Evolutionary conservation across 2,329 filamentous ascomycete genomes (phyloP).

Genomic region (Cercospora brassicicola): DNA sequence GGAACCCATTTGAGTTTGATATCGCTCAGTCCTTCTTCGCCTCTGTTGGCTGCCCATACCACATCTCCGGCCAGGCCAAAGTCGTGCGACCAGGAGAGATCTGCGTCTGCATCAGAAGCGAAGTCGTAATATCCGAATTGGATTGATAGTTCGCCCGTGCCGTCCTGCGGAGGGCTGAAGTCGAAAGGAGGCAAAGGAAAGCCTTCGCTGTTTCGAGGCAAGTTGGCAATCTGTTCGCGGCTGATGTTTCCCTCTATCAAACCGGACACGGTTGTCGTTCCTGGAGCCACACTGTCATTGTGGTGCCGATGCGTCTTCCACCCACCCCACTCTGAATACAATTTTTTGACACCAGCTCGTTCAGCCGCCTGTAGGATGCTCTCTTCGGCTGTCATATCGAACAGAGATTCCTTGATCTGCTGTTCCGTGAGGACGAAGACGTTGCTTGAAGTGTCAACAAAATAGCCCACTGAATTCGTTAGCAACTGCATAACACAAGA

Average conservation of each 20-base stretch:
- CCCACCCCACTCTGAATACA: too few species aligned
- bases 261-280: not conserved
- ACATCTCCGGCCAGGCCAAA: not conserved
- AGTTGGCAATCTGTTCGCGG: not conserved
- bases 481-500: too few species aligned
- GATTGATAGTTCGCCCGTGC: not conserved
- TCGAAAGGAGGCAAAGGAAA: not conserved
- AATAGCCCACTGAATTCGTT: not conserved
- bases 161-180: not conserved
- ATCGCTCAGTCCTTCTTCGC: not conserved
- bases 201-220: not conserved
- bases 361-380: not conserved
- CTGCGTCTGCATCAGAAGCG: not conserved
- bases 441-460: not conserved
- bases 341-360: too few species aligned
- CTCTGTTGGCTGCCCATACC: not conserved
- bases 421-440: not conserved
- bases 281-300: not conserved
- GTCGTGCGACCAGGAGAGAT: not conserved
- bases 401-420: not conserved
- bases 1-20: not conserved
- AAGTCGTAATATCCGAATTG: not conserved
- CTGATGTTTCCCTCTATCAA: not conserved
- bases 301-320: not conserved
- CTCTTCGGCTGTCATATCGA: not conserved